Percentiles rank a stretch among this genome's conserved stretches.
Evolutionary conservation across 352 stramenopile genomes (phyloP).

Genomic region (Globisporangium lucens): DNA sequence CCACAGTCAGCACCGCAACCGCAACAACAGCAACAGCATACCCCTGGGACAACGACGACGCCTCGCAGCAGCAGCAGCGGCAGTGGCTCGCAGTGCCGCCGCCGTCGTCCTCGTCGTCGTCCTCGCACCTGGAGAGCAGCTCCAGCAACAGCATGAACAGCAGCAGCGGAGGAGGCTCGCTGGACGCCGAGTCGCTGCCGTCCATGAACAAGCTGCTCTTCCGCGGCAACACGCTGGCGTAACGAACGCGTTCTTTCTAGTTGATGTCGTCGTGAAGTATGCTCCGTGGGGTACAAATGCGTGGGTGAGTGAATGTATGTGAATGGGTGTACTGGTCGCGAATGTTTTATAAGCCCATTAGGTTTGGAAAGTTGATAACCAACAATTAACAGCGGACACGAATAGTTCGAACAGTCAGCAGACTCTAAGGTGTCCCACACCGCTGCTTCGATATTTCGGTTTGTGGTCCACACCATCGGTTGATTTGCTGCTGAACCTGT

Average conservation of each 20-base stretch:
- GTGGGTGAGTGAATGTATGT: not conserved
- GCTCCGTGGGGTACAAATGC: not conserved
- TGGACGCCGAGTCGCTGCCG: slow-evolving; percentile 45
- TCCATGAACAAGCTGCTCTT: slow-evolving; percentile 64
- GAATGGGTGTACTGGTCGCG: not conserved
- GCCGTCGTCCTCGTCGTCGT: not conserved
- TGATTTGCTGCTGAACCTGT: no score
- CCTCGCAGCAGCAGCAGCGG: slow-evolving; percentile 6
- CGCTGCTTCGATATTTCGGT: no score
- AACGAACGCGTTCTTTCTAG: not conserved
- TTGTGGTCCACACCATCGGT: no score
- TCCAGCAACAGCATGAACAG: not conserved
- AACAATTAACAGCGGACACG: no score
- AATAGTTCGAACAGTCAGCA: no score
- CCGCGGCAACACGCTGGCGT: slow-evolving; percentile 18
- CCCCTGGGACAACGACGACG: slow-evolving; percentile 8
- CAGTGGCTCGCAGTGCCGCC: slow-evolving; percentile 11
- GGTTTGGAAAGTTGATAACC: not conserved
- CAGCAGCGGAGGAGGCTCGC: not conserved
- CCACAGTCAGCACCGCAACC: not conserved
- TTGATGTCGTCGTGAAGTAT: not conserved
- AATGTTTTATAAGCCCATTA: slow-evolving; percentile 9
- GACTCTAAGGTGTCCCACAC: no score
- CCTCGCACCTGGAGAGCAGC: not conserved
- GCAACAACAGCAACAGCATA: not conserved